Percentiles rank a stretch among this genome's conserved stretches.
These are phyloP conservation scores for Wallacemonas rigidus DNA, from an alignment of 208 protist genomes.

Conservation along the genomic window DNA sequence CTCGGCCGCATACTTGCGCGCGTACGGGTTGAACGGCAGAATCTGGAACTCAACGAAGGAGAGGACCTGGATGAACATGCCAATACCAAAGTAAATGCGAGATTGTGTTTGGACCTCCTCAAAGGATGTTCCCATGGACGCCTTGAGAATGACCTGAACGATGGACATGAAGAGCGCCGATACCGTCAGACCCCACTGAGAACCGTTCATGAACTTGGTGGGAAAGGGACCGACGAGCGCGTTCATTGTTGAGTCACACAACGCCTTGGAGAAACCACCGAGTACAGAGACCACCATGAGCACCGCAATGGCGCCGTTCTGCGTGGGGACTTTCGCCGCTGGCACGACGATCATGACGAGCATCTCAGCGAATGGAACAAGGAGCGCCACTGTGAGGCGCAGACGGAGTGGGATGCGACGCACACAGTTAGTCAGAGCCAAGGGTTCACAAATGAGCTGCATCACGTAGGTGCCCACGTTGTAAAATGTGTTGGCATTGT, in stretches of 20 bases:
- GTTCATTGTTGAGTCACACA: slow-evolving; percentile 79
- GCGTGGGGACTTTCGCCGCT: slow-evolving; percentile 31
- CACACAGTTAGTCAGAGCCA: slow-evolving; percentile 48
- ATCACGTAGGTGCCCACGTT: slow-evolving; percentile 62
- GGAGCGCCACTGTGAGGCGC: slow-evolving; percentile 56
- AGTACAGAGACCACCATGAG: slow-evolving; percentile 65
- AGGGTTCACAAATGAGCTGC: slow-evolving; percentile 59
- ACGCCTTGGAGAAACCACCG: slow-evolving; percentile 66
- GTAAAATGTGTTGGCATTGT: slow-evolving; percentile 79
- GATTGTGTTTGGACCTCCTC: slow-evolving; percentile 54
- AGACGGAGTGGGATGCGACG: slow-evolving; percentile 50
- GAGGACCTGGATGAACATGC: slow-evolving; percentile 52
- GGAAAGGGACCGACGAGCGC: slow-evolving; percentile 82
- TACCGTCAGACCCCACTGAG: slow-evolving; percentile 70
- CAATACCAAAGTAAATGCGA: slow-evolving; percentile 80
- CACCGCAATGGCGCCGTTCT: slow-evolving; percentile 61
- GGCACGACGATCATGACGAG: slow-evolving; percentile 63
- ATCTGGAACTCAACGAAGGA: slow-evolving; percentile 45
- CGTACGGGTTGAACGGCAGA: slow-evolving; percentile 60
- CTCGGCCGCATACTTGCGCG: slow-evolving; percentile 72
- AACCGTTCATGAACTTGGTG: slow-evolving; percentile 73
- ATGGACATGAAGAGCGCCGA: slow-evolving; percentile 61
- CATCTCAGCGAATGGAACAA: slow-evolving; percentile 55
- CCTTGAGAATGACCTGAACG: slow-evolving; percentile 79
- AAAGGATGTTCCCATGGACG: slow-evolving; percentile 52